Conservation (phyloP, 1,284 basidiomycete genomes). For the Cutaneotrichosporon sp. region DNA sequence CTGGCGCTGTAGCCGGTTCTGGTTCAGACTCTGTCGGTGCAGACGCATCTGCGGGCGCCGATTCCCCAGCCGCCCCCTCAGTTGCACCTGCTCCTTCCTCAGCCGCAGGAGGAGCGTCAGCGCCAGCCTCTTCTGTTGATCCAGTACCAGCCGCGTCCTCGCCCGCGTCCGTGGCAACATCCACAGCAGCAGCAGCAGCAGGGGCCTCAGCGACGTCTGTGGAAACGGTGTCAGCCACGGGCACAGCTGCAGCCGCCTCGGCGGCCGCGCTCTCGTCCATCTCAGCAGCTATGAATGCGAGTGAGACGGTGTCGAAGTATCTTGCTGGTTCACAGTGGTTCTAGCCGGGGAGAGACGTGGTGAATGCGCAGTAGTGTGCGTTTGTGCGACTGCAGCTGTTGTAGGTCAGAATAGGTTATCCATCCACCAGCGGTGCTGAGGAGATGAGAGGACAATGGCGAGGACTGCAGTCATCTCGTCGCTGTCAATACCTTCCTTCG, state of each 20-base stretch:
- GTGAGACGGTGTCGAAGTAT: not conserved
- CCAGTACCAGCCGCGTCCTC: not conserved
- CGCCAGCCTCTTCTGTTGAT: too few species aligned
- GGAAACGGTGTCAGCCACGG: not conserved
- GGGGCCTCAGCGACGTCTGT: not conserved
- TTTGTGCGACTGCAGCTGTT: constrained; percentile 2
- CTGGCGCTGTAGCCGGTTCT: too few species aligned
- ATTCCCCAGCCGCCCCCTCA: not conserved
- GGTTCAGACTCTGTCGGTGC: not conserved
- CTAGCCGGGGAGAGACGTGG: not conserved
- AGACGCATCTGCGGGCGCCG: not conserved
- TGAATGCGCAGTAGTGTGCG: not conserved
- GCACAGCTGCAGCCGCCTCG: not conserved
- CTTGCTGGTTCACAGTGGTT: too few species aligned
- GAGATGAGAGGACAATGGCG: too few species aligned
- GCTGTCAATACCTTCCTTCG: too few species aligned
- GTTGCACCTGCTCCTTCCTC: too few species aligned
- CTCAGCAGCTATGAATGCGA: not conserved
- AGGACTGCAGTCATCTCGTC: too few species aligned
- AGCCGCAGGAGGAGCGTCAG: not conserved
- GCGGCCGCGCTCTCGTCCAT: constrained; percentile 3
- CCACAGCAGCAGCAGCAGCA: not conserved
- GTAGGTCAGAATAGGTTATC: constrained; percentile 1
- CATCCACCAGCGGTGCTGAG: constrained; percentile 5
- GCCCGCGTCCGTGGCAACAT: not conserved